phyloP scores from a whole-genome alignment of 2,329 filamentous ascomycete genomes.

The Cryphonectria radicalis region DNA sequence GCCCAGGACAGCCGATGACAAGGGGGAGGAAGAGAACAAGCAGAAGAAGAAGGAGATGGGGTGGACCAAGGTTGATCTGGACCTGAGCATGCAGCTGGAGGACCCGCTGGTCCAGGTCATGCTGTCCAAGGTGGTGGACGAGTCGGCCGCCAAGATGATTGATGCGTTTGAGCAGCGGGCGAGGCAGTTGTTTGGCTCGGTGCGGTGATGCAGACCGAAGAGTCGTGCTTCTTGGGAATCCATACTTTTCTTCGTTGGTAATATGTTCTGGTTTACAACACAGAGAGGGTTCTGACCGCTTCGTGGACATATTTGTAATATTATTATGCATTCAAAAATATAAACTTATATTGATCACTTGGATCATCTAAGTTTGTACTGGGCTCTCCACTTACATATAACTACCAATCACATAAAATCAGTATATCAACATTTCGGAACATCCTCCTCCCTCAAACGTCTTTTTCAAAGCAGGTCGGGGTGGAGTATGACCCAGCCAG shows the following conservation, averaged over 20 bases:
- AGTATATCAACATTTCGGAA: too few relatives aligned
- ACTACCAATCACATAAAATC: background rate
- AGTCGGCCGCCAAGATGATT: slow-evolving; percentile 87
- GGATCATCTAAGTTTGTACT: background rate
- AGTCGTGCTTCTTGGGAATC: background rate
- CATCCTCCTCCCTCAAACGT: too few relatives aligned
- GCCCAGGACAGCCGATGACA: slow-evolving; percentile 34
- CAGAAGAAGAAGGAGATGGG: slow-evolving; percentile 35
- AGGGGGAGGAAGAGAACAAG: background rate
- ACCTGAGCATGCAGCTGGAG: slow-evolving; percentile 80
- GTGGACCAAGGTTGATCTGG: slow-evolving; percentile 74
- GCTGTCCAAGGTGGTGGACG: slow-evolving; percentile 79
- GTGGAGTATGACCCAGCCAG: too few relatives aligned
- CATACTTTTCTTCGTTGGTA: too few relatives aligned
- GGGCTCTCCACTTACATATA: background rate
- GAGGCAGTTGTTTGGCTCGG: slow-evolving; percentile 54
- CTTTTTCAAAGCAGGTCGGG: too few relatives aligned
- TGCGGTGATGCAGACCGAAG: background rate
- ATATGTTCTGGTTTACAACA: too few relatives aligned
- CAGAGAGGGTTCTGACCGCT: background rate
- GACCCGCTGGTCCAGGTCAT: slow-evolving; percentile 88
- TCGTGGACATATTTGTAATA: background rate
- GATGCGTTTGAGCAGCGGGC: slow-evolving; percentile 89
- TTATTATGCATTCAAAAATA: too few relatives aligned
- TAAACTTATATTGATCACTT: background rate